phyloP scores from a whole-genome alignment of 331 rosid genomes.

The Dryas integrifolia region DNA sequence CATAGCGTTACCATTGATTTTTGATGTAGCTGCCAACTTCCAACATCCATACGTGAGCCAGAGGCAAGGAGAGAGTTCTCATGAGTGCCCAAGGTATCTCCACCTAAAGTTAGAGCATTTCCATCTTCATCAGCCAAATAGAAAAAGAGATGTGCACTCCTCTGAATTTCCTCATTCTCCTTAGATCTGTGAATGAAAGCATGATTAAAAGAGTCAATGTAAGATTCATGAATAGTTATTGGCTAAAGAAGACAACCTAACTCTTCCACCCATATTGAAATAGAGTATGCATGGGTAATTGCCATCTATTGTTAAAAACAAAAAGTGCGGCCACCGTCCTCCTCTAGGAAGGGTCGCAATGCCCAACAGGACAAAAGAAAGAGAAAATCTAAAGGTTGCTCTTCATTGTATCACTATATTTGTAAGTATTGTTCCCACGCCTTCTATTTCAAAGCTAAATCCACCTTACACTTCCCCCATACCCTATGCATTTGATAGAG shows the following conservation, averaged over 20 bases:
- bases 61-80: slow-evolving; percentile 66
- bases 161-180: slow-evolving; percentile 42
- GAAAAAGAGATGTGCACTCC: slow-evolving; percentile 75
- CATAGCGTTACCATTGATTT: slow-evolving; percentile 68
- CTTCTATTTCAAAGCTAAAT: not conserved
- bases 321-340: not conserved
- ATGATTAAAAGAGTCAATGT: slow-evolving; percentile 19
- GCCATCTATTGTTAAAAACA: not conserved
- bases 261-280: slow-evolving; percentile 5
- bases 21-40: slow-evolving; percentile 91
- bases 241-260: slow-evolving; percentile 16
- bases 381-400: not conserved
- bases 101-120: slow-evolving; percentile 45
- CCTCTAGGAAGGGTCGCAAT: not conserved
- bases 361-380: not conserved
- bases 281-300: not conserved
- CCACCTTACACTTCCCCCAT: not conserved
- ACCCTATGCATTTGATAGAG: not conserved
- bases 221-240: slow-evolving; percentile 3
- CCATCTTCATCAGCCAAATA: slow-evolving; percentile 92
- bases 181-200: slow-evolving; percentile 53
- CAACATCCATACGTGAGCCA: slow-evolving; percentile 80
- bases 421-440: not conserved
- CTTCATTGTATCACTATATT: not conserved
- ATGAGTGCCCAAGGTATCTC: slow-evolving; percentile 45